phyloP scores from a whole-genome alignment of 495 filamentous ascomycete species.

The Daldinia caldariorum region DNA sequence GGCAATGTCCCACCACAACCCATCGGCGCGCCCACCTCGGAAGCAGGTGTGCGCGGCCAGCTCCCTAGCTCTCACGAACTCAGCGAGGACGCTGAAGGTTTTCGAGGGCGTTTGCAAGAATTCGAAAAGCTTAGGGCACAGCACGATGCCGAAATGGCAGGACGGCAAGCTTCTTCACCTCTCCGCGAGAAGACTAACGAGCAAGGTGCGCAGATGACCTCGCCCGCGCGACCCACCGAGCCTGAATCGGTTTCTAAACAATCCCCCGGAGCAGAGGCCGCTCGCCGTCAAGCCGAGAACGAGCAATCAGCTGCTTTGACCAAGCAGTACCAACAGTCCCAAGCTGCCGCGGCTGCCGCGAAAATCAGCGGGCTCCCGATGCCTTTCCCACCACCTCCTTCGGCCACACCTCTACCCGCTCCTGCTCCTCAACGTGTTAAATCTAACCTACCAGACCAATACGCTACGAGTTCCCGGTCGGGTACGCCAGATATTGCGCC shows the following conservation, averaged over 20 bases:
- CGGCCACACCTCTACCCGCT: constrained; percentile 79
- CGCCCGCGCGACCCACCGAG: constrained; percentile 15
- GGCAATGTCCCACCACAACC: constrained; percentile 46
- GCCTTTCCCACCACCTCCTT: constrained; percentile 69
- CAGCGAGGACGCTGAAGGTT: constrained; percentile 61
- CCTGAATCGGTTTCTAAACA: constrained; percentile 6
- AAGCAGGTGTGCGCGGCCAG: constrained; percentile 50
- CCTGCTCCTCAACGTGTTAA: constrained; percentile 85
- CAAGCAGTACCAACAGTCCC: constrained; percentile 88
- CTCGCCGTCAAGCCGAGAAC: constrained; percentile 32
- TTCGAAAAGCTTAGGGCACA: constrained; percentile 67
- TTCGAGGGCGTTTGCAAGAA: constrained; percentile 62
- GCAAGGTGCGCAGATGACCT: constrained; percentile 16
- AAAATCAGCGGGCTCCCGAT: constrained; percentile 76
- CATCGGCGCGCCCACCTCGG: constrained; percentile 45
- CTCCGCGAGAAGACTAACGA: constrained; percentile 40
- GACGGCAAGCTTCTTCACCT: constrained; percentile 38
- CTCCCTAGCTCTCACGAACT: constrained; percentile 57
- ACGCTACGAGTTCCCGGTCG: constrained; percentile 76
- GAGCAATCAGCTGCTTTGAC: constrained; percentile 63
- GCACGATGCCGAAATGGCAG: constrained; percentile 59
- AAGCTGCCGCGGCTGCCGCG: constrained; percentile 54
- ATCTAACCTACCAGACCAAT: constrained; percentile 83
- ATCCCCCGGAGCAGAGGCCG: constrained; percentile 12
- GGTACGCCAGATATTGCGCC: constrained; percentile 70